phyloP scores from a whole-genome alignment of 495 filamentous ascomycete species.

The Talaromyces thailandensis region DNA sequence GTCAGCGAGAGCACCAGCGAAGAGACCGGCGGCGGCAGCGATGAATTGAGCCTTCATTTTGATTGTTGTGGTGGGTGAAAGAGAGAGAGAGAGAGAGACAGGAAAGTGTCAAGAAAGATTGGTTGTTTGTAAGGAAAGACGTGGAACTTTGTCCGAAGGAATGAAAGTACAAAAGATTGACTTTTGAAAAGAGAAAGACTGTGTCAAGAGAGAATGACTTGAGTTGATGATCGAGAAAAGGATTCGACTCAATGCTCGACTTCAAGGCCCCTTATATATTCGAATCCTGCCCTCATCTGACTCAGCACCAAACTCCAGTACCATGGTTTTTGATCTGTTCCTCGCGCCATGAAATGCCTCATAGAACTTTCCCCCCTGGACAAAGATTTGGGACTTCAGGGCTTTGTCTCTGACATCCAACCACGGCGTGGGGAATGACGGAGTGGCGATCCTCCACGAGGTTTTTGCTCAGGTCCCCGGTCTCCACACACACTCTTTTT shows the following conservation, averaged over 20 bases:
- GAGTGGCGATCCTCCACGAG: constrained; percentile 4
- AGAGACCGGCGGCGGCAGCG: neutral
- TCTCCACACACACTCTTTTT: constrained; percentile 2
- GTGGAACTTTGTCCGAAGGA: neutral
- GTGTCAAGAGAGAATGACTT: neutral
- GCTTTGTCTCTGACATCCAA: neutral
- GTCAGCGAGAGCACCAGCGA: neutral
- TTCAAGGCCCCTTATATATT: neutral
- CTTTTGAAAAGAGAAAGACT: neutral
- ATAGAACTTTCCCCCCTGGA: neutral
- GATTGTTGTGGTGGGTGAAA: neutral
- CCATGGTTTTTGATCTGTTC: neutral
- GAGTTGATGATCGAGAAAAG: neutral
- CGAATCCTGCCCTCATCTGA: neutral
- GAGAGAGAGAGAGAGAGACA: neutral
- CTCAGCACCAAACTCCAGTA: neutral
- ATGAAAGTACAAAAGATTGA: neutral
- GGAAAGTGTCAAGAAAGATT: neutral
- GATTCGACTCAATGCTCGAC: neutral
- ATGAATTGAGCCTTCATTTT: constrained; percentile 7
- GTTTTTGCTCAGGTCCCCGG: constrained; percentile 1
- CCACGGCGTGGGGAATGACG: neutral
- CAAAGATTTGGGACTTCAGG: neutral
- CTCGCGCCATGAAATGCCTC: neutral
- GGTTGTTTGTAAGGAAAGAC: neutral